Evolutionary conservation across 768 basidiomycete genomes (phyloP).

Genomic region (Lanmaoa pseudosensibilis): DNA sequence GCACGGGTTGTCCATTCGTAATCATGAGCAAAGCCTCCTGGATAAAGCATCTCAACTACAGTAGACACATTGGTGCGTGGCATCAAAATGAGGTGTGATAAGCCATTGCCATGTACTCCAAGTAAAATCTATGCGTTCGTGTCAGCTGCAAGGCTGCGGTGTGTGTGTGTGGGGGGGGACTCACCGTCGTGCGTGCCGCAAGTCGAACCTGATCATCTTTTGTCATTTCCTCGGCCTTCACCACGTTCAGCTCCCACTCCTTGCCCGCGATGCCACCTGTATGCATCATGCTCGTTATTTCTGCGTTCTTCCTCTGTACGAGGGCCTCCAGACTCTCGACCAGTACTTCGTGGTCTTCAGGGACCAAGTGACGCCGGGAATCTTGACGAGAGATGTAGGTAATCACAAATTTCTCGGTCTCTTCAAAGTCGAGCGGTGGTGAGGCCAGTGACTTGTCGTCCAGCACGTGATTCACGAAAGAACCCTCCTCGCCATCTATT

Average conservation of each 20-base stretch:
- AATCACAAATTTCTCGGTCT: constrained; percentile 57
- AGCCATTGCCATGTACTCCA: constrained; percentile 78
- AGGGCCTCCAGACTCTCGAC: constrained; percentile 54
- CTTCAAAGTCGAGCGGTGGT: constrained; percentile 28
- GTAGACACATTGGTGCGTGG: constrained; percentile 70
- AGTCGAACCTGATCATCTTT: constrained; percentile 75
- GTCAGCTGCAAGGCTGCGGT: background rate
- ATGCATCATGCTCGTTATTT: constrained; percentile 4
- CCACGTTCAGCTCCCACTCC: constrained; percentile 60
- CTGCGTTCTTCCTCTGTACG: constrained; percentile 37
- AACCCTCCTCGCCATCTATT: constrained; percentile 34
- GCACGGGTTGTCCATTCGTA: constrained; percentile 82
- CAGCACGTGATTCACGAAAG: constrained; percentile 6
- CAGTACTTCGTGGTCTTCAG: constrained; percentile 55
- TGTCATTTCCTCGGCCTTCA: constrained; percentile 62
- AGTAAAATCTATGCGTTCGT: constrained; percentile 53
- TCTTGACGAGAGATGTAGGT: constrained; percentile 74
- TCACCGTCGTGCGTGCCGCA: constrained; percentile 67
- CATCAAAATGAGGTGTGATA: constrained; percentile 87
- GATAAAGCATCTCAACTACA: constrained; percentile 85
- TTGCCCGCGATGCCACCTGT: constrained; percentile 12
- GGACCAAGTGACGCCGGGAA: constrained; percentile 48
- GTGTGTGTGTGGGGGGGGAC: constrained; percentile 22
- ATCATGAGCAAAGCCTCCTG: constrained; percentile 79
- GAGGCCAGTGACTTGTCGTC: background rate